A percentile compares a stretch with the other conserved stretches of the same genome.
Conservation (phyloP, 177 flowering plant species). For the Vitis hybrid region DNA sequence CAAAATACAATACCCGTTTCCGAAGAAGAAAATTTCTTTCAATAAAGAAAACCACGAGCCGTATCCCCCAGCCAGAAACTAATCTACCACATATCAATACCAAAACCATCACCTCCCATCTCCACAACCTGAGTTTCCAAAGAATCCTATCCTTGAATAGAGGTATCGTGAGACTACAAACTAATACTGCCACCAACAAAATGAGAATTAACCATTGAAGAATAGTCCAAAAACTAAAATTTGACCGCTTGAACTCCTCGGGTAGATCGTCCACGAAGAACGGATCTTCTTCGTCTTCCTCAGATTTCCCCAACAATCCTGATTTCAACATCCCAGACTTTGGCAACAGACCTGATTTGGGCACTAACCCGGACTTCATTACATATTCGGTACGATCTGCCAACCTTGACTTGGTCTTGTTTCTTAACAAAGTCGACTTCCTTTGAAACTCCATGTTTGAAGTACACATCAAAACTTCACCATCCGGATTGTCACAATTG, state of each 20-base stretch:
- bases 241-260: slow-evolving; percentile 36
- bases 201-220: slow-evolving; percentile 35
- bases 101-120: slow-evolving; percentile 42
- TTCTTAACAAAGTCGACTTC: slow-evolving; percentile 17
- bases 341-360: slow-evolving; percentile 1
- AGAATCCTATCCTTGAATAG: slow-evolving; percentile 10
- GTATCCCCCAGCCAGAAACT: slow-evolving; percentile 47
- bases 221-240: slow-evolving; percentile 23
- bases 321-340: slow-evolving; percentile 27
- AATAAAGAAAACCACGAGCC: slow-evolving; percentile 35
- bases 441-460: slow-evolving; percentile 31
- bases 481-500: neutral
- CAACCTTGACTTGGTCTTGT: slow-evolving; percentile 50
- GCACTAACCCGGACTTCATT: too few relatives aligned
- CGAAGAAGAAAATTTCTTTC: slow-evolving; percentile 42
- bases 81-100: slow-evolving; percentile 46
- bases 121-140: slow-evolving; percentile 42
- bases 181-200: slow-evolving; percentile 24
- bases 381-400: slow-evolving; percentile 24
- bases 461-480: slow-evolving; percentile 42
- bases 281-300: slow-evolving; percentile 59
- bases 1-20: slow-evolving; percentile 45
- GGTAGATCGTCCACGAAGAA: slow-evolving; percentile 56
- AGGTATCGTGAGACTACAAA: slow-evolving; percentile 25
- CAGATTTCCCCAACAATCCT: slow-evolving; percentile 27